Conservation (phyloP, 352 stramenopile genomes). For the Phytophthora sp. region DNA sequence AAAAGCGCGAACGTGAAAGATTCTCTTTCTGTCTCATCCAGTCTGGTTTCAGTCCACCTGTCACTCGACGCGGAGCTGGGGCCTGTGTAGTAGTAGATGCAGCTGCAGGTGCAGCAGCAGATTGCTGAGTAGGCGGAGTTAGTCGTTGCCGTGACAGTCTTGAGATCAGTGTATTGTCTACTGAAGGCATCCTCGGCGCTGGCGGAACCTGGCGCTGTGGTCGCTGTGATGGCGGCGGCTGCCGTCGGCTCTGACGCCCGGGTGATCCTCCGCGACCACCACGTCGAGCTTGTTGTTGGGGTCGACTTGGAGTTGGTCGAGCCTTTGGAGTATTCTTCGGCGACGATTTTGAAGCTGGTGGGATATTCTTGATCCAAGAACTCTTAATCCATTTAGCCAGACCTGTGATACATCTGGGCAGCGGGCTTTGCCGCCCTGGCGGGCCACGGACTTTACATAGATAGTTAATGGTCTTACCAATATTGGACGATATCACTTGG, state of each 20-base stretch:
- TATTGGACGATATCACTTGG: slow-evolving; percentile 62
- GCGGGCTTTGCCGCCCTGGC: slow-evolving; percentile 31
- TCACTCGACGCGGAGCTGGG: slow-evolving; percentile 23
- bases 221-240: slow-evolving; percentile 24
- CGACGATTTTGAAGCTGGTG: slow-evolving; percentile 16
- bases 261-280: slow-evolving; percentile 23
- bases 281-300: slow-evolving; percentile 36
- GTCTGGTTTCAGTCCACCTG: slow-evolving; percentile 65
- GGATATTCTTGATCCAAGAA: slow-evolving; percentile 66
- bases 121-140: not conserved
- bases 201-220: slow-evolving; percentile 12
- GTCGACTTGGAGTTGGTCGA: slow-evolving; percentile 20
- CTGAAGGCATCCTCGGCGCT: not conserved
- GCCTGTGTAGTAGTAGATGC: slow-evolving; percentile 4
- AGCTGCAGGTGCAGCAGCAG: slow-evolving; percentile 4
- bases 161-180: slow-evolving; percentile 40
- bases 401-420: slow-evolving; percentile 52
- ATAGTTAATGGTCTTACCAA: slow-evolving; percentile 68
- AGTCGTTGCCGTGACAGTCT: slow-evolving; percentile 6
- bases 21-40: slow-evolving; percentile 74
- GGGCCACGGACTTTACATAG: slow-evolving; percentile 50
- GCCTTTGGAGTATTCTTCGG: slow-evolving; percentile 7
- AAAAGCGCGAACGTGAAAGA: slow-evolving; percentile 68
- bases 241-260: slow-evolving; percentile 27
- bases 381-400: slow-evolving; percentile 78